Percentiles rank a stretch among this genome's conserved stretches.
phyloP scores from a whole-genome alignment of 2,329 filamentous ascomycete species.

The Epichloe sylvatica region DNA sequence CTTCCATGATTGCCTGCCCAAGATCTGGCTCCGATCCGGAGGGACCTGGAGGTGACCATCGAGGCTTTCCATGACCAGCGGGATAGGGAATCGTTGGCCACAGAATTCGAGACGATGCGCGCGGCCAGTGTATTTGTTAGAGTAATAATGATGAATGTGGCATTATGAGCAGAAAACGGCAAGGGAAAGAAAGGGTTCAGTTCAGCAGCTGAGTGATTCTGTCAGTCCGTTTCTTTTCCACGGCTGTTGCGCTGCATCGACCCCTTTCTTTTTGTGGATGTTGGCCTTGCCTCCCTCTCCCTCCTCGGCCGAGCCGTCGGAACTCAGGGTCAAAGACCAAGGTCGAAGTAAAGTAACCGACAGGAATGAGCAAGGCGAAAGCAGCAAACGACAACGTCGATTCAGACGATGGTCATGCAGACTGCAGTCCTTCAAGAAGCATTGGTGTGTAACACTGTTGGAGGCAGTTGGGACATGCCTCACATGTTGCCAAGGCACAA shows the following conservation, averaged over 20 bases:
- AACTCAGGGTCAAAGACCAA: background rate
- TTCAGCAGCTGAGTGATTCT: background rate
- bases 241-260: background rate
- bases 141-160: background rate
- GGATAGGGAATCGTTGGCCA: slow-evolving; percentile 1
- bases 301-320: no score
- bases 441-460: background rate
- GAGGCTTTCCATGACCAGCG: slow-evolving; percentile 22
- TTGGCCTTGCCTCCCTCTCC: no score
- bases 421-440: background rate
- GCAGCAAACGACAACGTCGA: background rate
- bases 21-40: slow-evolving; percentile 35
- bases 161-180: background rate
- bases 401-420: background rate
- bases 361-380: background rate
- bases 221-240: background rate
- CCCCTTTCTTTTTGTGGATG: slow-evolving; percentile 1
- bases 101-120: background rate
- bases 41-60: slow-evolving; percentile 36
- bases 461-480: no score
- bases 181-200: background rate
- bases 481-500: no score
- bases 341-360: background rate
- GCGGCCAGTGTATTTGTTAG: background rate
- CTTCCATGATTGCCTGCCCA: slow-evolving; percentile 39